Base-by-base conservation (phyloP, 495 filamentous ascomycete genomes). In the Astrothelium macrocarpum region DNA sequence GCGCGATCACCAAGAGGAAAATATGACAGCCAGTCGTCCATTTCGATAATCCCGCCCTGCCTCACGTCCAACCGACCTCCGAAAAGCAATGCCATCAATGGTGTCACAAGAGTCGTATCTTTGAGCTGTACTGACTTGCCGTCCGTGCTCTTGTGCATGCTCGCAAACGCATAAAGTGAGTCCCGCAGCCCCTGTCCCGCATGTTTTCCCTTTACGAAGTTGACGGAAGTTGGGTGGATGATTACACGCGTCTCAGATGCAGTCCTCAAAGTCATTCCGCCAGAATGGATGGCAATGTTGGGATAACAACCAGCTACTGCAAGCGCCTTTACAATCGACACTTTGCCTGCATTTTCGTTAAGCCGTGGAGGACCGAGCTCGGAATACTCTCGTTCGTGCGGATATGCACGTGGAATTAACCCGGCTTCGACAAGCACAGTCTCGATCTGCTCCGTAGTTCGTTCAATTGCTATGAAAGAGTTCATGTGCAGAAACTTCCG, bases 1-100 rank as follows among this genome's bases (percentile, higher is more conserved):
- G 58, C 60, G 43, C 74, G 69, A 28, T 66, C 39, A 14, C 66
- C 73, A 11, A 43, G 53, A 12, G 77, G 65, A 46, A 61, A 72
- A 36, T 81, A 78, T 2, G 76, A 74, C 34, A 84, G 64, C 81
- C 82, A 84, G 32, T 68, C 71, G 61, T 82, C 80, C 61, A 83
- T 75, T 53, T 74, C 69, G 12, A 84, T 16, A n/a, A 46, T 28
- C 5, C 60, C 62, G 18, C 2, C 28, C 16, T n/a, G 31, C 20
- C 32, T 53, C 18, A 66, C 71, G 20, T 74, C 70, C n/a, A 82
- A 65, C 32, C 65, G 70, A n/a, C 82, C 80, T 32, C 82, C 82
- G 59, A 85, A 83, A 26, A 85, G 71, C 42, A 71, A 67, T 1
- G 80, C 76, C 32, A 72, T 73, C 1, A 84, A 69, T 1, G 80